Evolutionary conservation across 345 rosid genomes (phyloP).

Genomic region (Salix udensis): DNA sequence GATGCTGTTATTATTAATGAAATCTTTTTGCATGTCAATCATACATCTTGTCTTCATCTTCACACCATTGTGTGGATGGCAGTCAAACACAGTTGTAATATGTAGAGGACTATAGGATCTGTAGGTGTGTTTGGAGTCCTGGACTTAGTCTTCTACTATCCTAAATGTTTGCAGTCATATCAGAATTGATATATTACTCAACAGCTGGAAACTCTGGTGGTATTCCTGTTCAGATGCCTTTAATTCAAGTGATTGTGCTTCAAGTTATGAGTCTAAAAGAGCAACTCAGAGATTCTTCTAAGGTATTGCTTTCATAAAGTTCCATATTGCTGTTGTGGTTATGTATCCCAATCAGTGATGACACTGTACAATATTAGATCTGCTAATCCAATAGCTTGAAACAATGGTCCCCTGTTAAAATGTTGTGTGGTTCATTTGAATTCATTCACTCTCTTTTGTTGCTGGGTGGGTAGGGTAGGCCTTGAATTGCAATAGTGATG

Average conservation of each 20-base stretch:
- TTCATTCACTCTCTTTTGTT: background rate
- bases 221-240: slow-evolving; percentile 69
- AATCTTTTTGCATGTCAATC: no score
- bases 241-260: slow-evolving; percentile 92
- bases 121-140: background rate
- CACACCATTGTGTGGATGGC: no score
- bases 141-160: background rate
- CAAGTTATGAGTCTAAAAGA: slow-evolving; percentile 77
- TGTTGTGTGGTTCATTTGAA: background rate
- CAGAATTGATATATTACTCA: slow-evolving; percentile 89
- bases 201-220: slow-evolving; percentile 77
- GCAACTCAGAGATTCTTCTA: slow-evolving; percentile 78
- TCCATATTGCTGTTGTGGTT: background rate
- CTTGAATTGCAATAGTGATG: background rate
- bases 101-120: background rate
- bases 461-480: background rate
- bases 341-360: background rate
- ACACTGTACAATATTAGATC: background rate
- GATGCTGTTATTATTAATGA: no score
- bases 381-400: background rate
- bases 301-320: slow-evolving; percentile 44
- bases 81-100: no score
- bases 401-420: background rate
- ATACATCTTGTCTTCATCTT: no score
- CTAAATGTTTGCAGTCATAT: slow-evolving; percentile 58